phyloP scores from a whole-genome alignment of 208 protist species.

The Zelonia costaricensis region DNA sequence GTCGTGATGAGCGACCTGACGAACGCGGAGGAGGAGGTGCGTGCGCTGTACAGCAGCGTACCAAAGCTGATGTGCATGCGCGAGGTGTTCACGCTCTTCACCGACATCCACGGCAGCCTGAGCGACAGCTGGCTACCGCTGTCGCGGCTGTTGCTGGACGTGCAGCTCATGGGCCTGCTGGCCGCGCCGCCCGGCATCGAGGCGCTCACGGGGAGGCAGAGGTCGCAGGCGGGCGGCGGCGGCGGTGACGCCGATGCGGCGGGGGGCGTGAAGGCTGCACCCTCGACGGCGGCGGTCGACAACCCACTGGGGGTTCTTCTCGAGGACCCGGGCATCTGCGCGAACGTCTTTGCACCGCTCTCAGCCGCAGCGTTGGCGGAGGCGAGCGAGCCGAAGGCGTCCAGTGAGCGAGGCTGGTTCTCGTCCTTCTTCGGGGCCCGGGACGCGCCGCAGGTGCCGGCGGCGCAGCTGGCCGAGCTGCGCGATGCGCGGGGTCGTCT shows the following conservation, averaged over 20 bases:
- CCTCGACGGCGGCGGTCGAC: neutral
- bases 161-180: slow-evolving; percentile 53
- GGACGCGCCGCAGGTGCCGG: slow-evolving; percentile 22
- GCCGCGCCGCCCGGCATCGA: neutral
- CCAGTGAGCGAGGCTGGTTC: slow-evolving; percentile 39
- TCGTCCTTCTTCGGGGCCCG: slow-evolving; percentile 44
- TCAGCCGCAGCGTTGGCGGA: neutral
- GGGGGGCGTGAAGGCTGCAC: neutral
- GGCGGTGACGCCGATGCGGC: neutral
- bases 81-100: slow-evolving; percentile 45
- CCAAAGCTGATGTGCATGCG: slow-evolving; percentile 41
- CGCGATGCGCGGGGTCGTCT: slow-evolving; percentile 34
- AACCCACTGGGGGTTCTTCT: slow-evolving; percentile 19
- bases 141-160: slow-evolving; percentile 31
- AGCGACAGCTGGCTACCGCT: slow-evolving; percentile 40
- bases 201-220: neutral
- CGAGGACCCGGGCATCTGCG: slow-evolving; percentile 36
- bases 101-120: slow-evolving; percentile 28
- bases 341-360: slow-evolving; percentile 18
- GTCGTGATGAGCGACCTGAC: slow-evolving; percentile 30
- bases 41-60: slow-evolving; percentile 34
- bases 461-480: slow-evolving; percentile 27
- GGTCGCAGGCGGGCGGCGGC: neutral
- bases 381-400: slow-evolving; percentile 1
- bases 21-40: slow-evolving; percentile 34